These are phyloP conservation scores for Gyrodon lividus DNA, from an alignment of 768 basidiomycete genomes.

Conservation along the genomic window DNA sequence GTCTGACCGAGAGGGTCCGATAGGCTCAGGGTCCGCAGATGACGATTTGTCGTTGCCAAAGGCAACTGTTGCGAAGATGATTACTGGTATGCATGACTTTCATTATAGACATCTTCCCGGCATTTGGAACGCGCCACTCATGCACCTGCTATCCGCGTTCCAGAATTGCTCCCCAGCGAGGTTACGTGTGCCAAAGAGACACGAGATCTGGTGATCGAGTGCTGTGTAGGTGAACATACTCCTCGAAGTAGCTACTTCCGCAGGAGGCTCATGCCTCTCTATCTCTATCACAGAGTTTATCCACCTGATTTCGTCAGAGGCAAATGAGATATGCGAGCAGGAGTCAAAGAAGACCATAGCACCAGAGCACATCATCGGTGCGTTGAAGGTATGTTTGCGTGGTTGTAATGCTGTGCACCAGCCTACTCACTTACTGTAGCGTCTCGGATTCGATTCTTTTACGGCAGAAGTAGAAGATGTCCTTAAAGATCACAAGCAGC, in stretches of 20 bases:
- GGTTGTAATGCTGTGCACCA: not conserved
- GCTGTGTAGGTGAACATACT: constrained; percentile 90
- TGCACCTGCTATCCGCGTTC: not conserved
- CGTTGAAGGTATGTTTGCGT: constrained; percentile 67
- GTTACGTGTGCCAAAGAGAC: constrained; percentile 93
- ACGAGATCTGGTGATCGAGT: constrained; percentile 94
- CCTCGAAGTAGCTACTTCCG: constrained; percentile 5
- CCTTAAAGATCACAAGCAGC: constrained; percentile 93
- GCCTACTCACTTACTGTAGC: constrained; percentile 43
- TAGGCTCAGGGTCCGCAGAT: constrained; percentile 65
- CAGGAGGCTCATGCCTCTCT: constrained; percentile 12
- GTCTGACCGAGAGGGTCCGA: constrained; percentile 88
- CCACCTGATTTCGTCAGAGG: constrained; percentile 93
- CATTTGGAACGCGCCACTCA: constrained; percentile 9
- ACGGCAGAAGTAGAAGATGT: constrained; percentile 89
- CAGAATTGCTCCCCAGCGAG: constrained; percentile 89
- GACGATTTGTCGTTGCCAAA: constrained; percentile 95
- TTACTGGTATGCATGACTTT: constrained; percentile 58
- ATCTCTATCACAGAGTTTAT: constrained; percentile 76
- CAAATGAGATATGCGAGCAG: constrained; percentile 97
- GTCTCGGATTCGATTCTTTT: constrained; percentile 90
- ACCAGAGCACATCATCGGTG: constrained; percentile 93
- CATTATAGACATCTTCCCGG: not conserved
- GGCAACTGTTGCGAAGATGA: constrained; percentile 97
- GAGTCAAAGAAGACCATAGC: constrained; percentile 99